phyloP scores from a whole-genome alignment of 148 eudicot genomes.

The Pouteria glomerata region DNA sequence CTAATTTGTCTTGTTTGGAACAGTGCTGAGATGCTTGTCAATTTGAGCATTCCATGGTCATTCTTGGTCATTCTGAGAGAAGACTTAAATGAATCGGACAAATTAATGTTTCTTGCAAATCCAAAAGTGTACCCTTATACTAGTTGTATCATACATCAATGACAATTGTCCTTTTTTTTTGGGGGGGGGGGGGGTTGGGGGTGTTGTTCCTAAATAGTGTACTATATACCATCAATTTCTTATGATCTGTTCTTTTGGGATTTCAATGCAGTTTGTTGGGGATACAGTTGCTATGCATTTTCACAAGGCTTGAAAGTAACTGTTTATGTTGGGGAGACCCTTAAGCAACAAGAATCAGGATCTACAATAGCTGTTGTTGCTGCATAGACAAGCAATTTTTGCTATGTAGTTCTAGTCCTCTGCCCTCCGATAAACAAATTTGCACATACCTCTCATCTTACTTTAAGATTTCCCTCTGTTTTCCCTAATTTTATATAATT shows the following conservation, averaged over 20 bases:
- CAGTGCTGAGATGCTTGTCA: constrained; percentile 61
- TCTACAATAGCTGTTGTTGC: constrained; percentile 54
- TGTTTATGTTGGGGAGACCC: constrained; percentile 61
- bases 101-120: too few relatives aligned
- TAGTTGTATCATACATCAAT: too few relatives aligned
- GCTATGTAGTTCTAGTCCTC: constrained; percentile 28
- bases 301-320: constrained; percentile 58
- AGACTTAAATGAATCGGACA: constrained; percentile 50
- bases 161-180: too few relatives aligned
- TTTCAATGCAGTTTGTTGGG: constrained; percentile 40
- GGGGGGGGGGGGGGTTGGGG: too few relatives aligned
- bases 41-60: constrained; percentile 59
- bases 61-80: constrained; percentile 66
- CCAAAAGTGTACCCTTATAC: too few relatives aligned
- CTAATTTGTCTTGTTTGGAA: too few relatives aligned
- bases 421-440: not conserved
- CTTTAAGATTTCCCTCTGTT: not conserved
- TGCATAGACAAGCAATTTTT: constrained; percentile 60
- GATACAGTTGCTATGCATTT: constrained; percentile 58
- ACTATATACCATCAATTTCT: too few relatives aligned
- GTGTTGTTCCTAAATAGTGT: too few relatives aligned
- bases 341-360: constrained; percentile 59
- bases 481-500: too few relatives aligned
- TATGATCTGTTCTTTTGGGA: constrained; percentile 1
- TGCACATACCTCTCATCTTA: not conserved